Base-by-base conservation (phyloP, 148 eudicot genomes). In the Rhododendron kiyosumense region DNA sequence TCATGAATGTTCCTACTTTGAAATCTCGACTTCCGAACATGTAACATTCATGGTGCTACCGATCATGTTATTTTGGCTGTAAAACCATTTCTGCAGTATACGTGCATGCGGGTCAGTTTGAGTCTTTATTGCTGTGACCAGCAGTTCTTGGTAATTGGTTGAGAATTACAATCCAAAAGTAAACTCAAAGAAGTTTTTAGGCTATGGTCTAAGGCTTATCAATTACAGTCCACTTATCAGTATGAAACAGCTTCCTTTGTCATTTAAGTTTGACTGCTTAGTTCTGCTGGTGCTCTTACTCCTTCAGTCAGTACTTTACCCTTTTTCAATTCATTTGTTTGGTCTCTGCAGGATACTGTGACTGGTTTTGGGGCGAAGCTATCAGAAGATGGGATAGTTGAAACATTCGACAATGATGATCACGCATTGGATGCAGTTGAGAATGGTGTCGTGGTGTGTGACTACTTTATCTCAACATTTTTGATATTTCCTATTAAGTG, bases 401-500 rank as follows among this genome's bases (percentile, higher is more conserved):
- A 90, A 85, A 90, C 93, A 79, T 90, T 86, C 59, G 84, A 87
- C 49, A 89, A 91, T 41, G 94, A 90, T 26, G 90, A 91, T 13
- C 91, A 90, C 81, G 93, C 92, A 79, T 83, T 93, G 81, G 88
- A 88, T 87, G 93, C 91, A 49, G 88, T 84, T 85, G 87, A 89
- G 7, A 90, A 88, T 86, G 91, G 90, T 59, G 89, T 81, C 36
- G 93, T 77, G 91, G 95, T 92, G 88, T 15, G 94, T 90, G 34
- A 69, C 24, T 61, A 22, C 5, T 79, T 73, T 45, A 79, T 32
- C 30, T 59, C 6, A 24, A 43, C 26, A 67, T 24, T 5, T 38
- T 65, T 51, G 5, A 61, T 83, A 22, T 20, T 57, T 82, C 41
- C 65, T 61, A 38, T 4, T 38, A 0, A 20, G 38, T 80, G 26